Evolutionary conservation across 306 rosid species (phyloP).

Genomic region (Hippophae rhamnoides): DNA sequence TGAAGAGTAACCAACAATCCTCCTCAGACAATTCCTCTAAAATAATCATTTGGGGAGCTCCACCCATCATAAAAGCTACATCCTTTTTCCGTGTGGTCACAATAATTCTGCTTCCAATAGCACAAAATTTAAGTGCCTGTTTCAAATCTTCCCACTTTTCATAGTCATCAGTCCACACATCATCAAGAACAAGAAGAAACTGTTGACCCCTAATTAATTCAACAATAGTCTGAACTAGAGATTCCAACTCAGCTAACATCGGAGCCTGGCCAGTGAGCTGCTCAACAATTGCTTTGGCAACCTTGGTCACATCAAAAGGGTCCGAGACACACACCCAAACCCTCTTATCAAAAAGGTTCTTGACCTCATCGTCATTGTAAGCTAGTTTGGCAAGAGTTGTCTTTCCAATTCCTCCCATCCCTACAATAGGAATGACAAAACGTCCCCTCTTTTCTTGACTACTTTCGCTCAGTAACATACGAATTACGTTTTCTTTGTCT

Average conservation of each 20-base stretch:
- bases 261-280: neutral
- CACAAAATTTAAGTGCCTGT: neutral
- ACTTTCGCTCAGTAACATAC: neutral
- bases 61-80: constrained; percentile 16
- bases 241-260: constrained; percentile 1
- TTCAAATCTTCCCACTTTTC: neutral
- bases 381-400: neutral
- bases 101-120: neutral
- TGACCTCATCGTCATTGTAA: neutral
- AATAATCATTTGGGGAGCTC: neutral
- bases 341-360: neutral
- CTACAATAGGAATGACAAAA: neutral
- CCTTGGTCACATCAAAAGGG: neutral
- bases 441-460: neutral
- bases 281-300: constrained; percentile 1
- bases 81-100: constrained; percentile 6
- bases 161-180: constrained; percentile 3
- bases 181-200: constrained; percentile 7
- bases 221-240: neutral
- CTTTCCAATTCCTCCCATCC: constrained; percentile 11
- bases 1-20: constrained; percentile 9
- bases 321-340: constrained; percentile 11
- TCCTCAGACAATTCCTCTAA: neutral
- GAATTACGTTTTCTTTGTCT: neutral
- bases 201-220: neutral